Evolutionary conservation across 2,329 filamentous ascomycete species (phyloP), one percentile per base, ranked within the genome.

Genomic region (Fusarium concolor): DNA sequence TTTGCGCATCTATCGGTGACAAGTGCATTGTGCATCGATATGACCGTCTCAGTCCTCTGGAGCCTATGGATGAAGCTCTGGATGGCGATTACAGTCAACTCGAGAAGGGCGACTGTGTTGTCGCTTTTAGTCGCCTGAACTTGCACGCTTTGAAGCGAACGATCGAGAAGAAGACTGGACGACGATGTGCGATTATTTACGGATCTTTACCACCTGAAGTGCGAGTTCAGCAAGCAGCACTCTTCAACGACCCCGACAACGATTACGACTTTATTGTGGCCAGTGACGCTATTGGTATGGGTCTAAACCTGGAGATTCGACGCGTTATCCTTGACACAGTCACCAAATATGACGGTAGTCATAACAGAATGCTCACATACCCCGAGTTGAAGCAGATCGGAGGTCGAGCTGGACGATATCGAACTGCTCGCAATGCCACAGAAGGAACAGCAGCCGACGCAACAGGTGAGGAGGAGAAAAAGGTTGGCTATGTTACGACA

Each of bases 251-350:
- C 67, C 94, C 94, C 0, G 80, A 97, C 76, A 99, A 96, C 76
- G 94, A 97, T 62, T 99, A 97, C 76, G 96, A 99, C 76, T 96
- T 90, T 71, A 84, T 99, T 8, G 94, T 96, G 26, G 96, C 96
- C 10, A 97, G 93, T 72, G 94, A 97, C 79, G 96, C 96, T 45
- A 95, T 99, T 65, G 96, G 96, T 37, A 98, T 99, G 95, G 96
- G 96, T 2, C 82, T 99, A 22, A 99, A 99, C 75, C 80, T 99
- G 77, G 94, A 89, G 79, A 93, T 97, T 76, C 96, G 94, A 76
- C 91, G 96, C 26, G 87, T 99, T 63, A 87, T 99, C 54, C 96
- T 99, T 69, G 93, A 97, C 74, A 85, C 90, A 1, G 85, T 90
- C 3, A 81, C 84, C 62, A 99, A 97, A 77, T 90, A 86, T 68